These are phyloP conservation scores for Ilyonectria robusta DNA, from an alignment of 2,329 filamentous ascomycete species.

Conservation along the genomic window DNA sequence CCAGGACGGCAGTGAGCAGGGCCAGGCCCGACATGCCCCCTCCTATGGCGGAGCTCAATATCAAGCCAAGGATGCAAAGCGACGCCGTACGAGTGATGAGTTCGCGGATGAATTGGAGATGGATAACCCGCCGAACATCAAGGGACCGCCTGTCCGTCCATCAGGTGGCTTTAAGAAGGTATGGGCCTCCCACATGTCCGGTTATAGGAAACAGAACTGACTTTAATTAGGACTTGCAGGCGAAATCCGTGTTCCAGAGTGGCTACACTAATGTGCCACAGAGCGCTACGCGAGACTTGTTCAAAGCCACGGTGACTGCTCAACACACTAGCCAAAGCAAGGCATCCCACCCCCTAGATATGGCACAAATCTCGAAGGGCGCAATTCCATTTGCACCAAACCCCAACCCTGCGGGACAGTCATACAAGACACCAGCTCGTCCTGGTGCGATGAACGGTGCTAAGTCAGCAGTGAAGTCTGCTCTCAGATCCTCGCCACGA, in stretches of 20 bases:
- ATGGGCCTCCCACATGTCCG: conserved; percentile 46
- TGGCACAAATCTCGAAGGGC: conserved; percentile 90
- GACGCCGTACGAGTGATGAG: conserved; percentile 82
- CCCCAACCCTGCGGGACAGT: conserved; percentile 66
- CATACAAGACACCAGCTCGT: conserved; percentile 80
- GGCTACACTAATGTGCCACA: conserved; percentile 74
- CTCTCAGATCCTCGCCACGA: conserved; percentile 80
- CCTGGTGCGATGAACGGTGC: conserved; percentile 58
- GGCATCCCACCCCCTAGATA: conserved; percentile 80
- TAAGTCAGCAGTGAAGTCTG: conserved; percentile 74
- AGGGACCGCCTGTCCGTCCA: conserved; percentile 87
- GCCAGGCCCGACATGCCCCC: conserved; percentile 60
- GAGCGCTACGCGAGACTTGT: conserved; percentile 68
- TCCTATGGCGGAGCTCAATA: conserved; percentile 72
- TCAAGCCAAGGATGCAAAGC: conserved; percentile 81
- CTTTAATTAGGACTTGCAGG: conserved; percentile 67
- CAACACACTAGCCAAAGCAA: conserved; percentile 78
- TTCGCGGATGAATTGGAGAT: conserved; percentile 74
- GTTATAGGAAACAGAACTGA: conserved; percentile 50
- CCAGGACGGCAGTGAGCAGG: conserved; percentile 71
- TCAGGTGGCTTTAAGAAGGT: conserved; percentile 81
- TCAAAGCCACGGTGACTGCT: conserved; percentile 75
- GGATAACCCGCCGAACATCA: conserved; percentile 73
- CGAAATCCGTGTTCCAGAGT: conserved; percentile 72
- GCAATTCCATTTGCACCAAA: conserved; percentile 89